These are phyloP conservation scores for Brasilioporus rufonigricans DNA, from an alignment of 768 basidiomycete species.

Conservation along the genomic window DNA sequence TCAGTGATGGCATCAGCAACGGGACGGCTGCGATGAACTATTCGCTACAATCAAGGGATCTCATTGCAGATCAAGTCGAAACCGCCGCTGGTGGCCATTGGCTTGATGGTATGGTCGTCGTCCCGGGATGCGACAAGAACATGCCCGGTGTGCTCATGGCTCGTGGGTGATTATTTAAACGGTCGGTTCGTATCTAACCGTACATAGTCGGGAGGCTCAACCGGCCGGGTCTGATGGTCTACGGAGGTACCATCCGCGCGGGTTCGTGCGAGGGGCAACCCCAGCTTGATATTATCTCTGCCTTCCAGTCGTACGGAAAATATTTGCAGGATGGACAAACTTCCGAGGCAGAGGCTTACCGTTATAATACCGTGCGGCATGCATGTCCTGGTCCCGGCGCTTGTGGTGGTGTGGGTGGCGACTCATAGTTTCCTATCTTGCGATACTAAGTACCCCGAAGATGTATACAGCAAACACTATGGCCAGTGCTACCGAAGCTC, in stretches of 20 bases:
- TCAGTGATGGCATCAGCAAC: constrained; percentile 99
- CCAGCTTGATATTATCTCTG: constrained; percentile 92
- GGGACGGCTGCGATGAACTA: constrained; percentile 92
- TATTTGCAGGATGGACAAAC: constrained; percentile 91
- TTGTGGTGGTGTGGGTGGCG: constrained; percentile 84
- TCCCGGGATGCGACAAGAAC: constrained; percentile 99
- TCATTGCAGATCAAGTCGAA: constrained; percentile 97
- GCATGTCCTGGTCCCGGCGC: constrained; percentile 98
- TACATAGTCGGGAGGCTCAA: constrained; percentile 85
- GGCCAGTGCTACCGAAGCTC: constrained; percentile 91
- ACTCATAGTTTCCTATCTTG: background rate
- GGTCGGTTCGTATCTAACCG: constrained; percentile 7
- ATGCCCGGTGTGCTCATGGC: constrained; percentile 99
- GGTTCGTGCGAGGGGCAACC: constrained; percentile 89
- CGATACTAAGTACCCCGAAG: constrained; percentile 38
- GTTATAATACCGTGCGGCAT: constrained; percentile 86
- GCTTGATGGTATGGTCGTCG: constrained; percentile 95
- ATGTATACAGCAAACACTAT: constrained; percentile 99
- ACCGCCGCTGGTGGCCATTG: constrained; percentile 96
- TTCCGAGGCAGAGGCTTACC: constrained; percentile 72
- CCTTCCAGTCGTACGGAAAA: constrained; percentile 97
- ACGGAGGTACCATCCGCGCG: constrained; percentile 92
- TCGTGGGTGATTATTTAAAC: constrained; percentile 49
- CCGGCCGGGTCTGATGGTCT: constrained; percentile 96
- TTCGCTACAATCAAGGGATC: constrained; percentile 95